Evolutionary conservation across 331 rosid genomes (phyloP).

Genomic region (Quercus tomentella): DNA sequence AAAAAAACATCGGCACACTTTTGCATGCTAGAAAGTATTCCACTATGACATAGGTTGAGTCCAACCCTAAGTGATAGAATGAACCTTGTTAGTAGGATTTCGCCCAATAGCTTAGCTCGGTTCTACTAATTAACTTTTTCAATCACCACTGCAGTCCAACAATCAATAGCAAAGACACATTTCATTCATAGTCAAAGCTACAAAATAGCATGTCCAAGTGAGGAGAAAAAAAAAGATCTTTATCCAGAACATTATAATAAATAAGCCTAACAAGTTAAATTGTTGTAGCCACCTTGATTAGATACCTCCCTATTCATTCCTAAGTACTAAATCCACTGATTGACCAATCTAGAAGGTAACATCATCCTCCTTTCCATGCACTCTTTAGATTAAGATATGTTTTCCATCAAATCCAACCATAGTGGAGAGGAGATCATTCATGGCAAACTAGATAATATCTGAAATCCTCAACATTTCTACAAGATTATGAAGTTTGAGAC

Average conservation of each 20-base stretch:
- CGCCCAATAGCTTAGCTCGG: too few relatives aligned
- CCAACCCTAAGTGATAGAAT: background rate
- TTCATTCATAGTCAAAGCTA: too few relatives aligned
- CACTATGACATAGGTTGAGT: background rate
- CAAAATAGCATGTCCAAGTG: background rate
- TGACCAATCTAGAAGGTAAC: constrained; percentile 61
- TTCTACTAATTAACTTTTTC: too few relatives aligned
- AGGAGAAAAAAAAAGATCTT: background rate
- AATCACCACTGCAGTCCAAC: too few relatives aligned
- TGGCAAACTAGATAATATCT: constrained; percentile 17
- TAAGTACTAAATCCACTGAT: constrained; percentile 90
- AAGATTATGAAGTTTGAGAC: too few relatives aligned
- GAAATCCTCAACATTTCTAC: background rate
- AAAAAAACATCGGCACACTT: background rate
- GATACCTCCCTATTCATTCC: constrained; percentile 37
- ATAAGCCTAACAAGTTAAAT: background rate
- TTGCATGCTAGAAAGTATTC: background rate
- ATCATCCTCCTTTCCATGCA: background rate
- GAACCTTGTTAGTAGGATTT: background rate
- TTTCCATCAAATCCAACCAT: constrained; percentile 90
- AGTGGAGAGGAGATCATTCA: constrained; percentile 81
- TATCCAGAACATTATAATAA: background rate
- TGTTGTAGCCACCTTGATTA: background rate
- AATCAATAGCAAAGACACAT: too few relatives aligned
- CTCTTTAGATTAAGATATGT: constrained; percentile 61